Conservation (phyloP, 352 stramenopile genomes). For the Blastocystis sp. region DNA sequence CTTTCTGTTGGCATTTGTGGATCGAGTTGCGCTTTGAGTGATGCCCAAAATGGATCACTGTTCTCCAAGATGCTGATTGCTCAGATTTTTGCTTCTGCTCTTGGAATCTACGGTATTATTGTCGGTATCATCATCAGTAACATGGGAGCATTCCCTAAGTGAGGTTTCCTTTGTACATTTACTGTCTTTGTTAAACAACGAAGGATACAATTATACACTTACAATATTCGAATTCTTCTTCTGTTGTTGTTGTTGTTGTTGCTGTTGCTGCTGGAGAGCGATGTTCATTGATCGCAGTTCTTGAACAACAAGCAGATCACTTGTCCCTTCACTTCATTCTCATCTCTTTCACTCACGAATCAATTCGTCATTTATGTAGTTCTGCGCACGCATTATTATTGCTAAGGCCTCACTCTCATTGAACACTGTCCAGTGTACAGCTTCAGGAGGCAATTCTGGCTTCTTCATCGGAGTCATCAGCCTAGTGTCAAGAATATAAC, state of each 20-base stretch:
- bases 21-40: conserved; percentile 81
- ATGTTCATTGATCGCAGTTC: neutral
- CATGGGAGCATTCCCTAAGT: conserved; percentile 84
- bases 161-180: conserved; percentile 67
- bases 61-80: conserved; percentile 87
- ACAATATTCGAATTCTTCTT: neutral
- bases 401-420: conserved; percentile 25
- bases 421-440: conserved; percentile 30
- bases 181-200: conserved; percentile 9
- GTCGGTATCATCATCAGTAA: conserved; percentile 87
- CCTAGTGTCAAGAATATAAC: neutral
- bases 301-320: neutral
- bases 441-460: neutral
- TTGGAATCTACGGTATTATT: conserved; percentile 85
- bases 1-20: conserved; percentile 83
- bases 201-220: neutral
- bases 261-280: neutral
- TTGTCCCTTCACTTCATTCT: neutral
- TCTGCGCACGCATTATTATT: conserved; percentile 54
- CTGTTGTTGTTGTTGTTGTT: neutral
- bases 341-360: neutral
- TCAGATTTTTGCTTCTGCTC: conserved; percentile 85
- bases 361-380: conserved; percentile 54
- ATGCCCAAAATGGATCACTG: conserved; percentile 81
- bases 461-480: conserved; percentile 45